Evolutionary conservation across 2,329 filamentous ascomycete genomes (phyloP).

Genomic region (Penicillium occitanis): DNA sequence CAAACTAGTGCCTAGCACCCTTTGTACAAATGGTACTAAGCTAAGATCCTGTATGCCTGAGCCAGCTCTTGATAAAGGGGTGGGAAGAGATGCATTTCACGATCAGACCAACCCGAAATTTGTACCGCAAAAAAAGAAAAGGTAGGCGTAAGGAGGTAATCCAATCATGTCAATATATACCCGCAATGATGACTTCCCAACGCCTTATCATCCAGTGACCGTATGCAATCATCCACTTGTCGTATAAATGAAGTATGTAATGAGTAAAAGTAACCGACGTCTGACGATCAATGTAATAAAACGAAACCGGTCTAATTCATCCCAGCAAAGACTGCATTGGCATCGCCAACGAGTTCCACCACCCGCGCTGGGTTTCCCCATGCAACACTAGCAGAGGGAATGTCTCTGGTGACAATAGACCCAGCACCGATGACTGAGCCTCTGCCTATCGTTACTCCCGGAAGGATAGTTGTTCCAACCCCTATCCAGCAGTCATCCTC

Average conservation of each 20-base stretch:
- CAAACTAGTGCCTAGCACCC: slow-evolving; percentile 1
- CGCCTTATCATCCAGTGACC: slow-evolving; percentile 5
- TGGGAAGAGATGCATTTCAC: neutral
- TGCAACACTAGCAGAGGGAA: slow-evolving; percentile 34
- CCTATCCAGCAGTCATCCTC: slow-evolving; percentile 49
- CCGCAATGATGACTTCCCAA: slow-evolving; percentile 1
- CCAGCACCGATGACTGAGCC: slow-evolving; percentile 37
- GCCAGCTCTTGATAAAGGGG: neutral
- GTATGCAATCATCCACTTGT: slow-evolving; percentile 12
- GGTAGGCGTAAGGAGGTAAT: neutral
- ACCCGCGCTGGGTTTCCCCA: slow-evolving; percentile 38
- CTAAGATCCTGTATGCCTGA: neutral
- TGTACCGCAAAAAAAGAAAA: neutral
- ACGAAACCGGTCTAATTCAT: neutral
- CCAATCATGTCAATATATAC: slow-evolving; percentile 3
- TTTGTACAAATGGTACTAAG: neutral
- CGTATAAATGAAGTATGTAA: neutral
- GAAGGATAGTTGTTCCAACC: slow-evolving; percentile 41
- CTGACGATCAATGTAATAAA: slow-evolving; percentile 2
- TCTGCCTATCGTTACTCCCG: slow-evolving; percentile 40
- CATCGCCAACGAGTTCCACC: slow-evolving; percentile 11
- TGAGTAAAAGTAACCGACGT: neutral
- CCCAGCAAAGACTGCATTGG: neutral
- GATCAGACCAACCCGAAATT: slow-evolving; percentile 9
- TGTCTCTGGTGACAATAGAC: slow-evolving; percentile 36